Conservation (phyloP, 805 yeast genomes). For the Schwanniomyces polymorphus region DNA sequence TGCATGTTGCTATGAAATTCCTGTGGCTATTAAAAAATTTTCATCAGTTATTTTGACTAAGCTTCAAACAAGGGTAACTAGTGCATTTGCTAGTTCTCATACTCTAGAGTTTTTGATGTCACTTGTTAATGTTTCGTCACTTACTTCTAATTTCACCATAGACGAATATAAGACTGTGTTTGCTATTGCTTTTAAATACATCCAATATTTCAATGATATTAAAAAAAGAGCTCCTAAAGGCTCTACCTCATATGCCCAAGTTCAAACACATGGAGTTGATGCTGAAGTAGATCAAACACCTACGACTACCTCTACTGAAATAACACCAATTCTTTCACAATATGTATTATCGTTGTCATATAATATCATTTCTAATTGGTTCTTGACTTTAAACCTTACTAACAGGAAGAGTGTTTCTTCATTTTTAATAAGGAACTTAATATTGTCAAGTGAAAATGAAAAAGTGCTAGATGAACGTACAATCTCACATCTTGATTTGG, state of each 20-base stretch:
- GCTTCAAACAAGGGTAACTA: slow-evolving; percentile 73
- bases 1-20: slow-evolving; percentile 79
- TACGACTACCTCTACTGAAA: slow-evolving; percentile 47
- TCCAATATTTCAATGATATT: slow-evolving; percentile 65
- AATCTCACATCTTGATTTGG: slow-evolving; percentile 64
- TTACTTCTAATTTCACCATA: slow-evolving; percentile 69
- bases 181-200: slow-evolving; percentile 79
- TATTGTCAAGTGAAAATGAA: slow-evolving; percentile 27
- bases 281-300: slow-evolving; percentile 54
- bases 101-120: slow-evolving; percentile 73
- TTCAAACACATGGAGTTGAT: slow-evolving; percentile 44
- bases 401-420: slow-evolving; percentile 62
- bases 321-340: slow-evolving; percentile 53
- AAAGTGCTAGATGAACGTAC: slow-evolving; percentile 50
- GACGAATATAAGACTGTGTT: slow-evolving; percentile 80
- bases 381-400: slow-evolving; percentile 57
- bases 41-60: slow-evolving; percentile 68
- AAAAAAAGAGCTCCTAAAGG: slow-evolving; percentile 22
- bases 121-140: slow-evolving; percentile 61
- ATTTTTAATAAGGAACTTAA: slow-evolving; percentile 59
- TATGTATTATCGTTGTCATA: slow-evolving; percentile 67
- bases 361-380: slow-evolving; percentile 70
- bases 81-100: slow-evolving; percentile 66
- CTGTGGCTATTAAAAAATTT: slow-evolving; percentile 67
- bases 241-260: slow-evolving; percentile 3